phyloP scores from a whole-genome alignment of 306 rosid species.

The Quercus ilex region DNA sequence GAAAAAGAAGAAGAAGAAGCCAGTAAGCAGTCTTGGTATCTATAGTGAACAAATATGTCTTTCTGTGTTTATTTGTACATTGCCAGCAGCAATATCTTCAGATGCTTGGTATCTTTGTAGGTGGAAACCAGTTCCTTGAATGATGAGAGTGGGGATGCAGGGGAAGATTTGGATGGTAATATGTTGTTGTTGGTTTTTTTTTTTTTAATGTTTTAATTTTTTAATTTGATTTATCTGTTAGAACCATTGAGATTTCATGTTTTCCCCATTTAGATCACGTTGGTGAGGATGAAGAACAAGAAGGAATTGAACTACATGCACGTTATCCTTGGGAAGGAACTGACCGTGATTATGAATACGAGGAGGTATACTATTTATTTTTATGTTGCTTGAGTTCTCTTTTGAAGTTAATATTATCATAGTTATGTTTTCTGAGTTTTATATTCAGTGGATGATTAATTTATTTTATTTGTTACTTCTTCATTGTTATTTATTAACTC shows the following conservation, averaged over 20 bases:
- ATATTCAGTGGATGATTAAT: neutral
- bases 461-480: neutral
- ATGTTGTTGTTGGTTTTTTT: neutral
- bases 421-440: neutral
- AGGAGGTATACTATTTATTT: constrained; percentile 46
- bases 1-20: constrained; percentile 56
- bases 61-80: neutral
- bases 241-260: neutral
- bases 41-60: neutral
- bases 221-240: neutral
- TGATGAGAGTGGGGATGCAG: constrained; percentile 36
- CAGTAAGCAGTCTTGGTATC: constrained; percentile 23
- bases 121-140: constrained; percentile 33
- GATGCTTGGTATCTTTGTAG: constrained; percentile 19
- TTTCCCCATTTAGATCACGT: constrained; percentile 40
- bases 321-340: constrained; percentile 93
- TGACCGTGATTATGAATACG: constrained; percentile 80
- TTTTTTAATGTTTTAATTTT: too few species aligned
- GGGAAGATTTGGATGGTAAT: constrained; percentile 45
- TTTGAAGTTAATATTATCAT: neutral
- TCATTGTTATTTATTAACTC: neutral
- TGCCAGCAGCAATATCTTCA: neutral
- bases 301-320: constrained; percentile 31
- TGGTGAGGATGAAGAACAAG: constrained; percentile 66
- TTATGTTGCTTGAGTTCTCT: neutral